Evolutionary conservation across 495 filamentous ascomycete genomes (phyloP).

Genomic region (Durotheca rogersii): DNA sequence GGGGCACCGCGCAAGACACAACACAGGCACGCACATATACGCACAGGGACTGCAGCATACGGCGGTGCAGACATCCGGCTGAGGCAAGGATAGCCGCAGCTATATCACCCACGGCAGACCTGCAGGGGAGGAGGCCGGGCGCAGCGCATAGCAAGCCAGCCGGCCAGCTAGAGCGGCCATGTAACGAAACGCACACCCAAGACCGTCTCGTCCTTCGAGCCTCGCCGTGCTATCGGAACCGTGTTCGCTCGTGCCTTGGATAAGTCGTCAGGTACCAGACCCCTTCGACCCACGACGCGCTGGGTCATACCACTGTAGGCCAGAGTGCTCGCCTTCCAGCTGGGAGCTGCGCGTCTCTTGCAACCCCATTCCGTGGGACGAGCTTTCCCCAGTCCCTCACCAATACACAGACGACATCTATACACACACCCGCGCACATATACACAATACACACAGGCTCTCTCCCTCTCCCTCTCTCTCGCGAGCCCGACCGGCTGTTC

Average conservation of each 20-base stretch:
- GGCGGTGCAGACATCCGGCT: conserved; percentile 31
- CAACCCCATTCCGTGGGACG: conserved; percentile 26
- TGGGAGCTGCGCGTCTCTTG: conserved; percentile 31
- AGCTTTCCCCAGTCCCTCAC: conserved; percentile 26
- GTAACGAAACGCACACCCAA: conserved; percentile 17
- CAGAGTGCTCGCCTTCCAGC: conserved; percentile 12
- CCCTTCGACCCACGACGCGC: conserved; percentile 24
- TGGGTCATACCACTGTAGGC: conserved; percentile 28
- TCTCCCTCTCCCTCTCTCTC: conserved; percentile 5
- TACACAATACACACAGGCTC: too few relatives aligned
- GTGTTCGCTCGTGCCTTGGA: conserved; percentile 9
- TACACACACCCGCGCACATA: conserved; percentile 11
- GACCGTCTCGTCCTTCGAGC: background rate
- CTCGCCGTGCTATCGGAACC: conserved; percentile 21
- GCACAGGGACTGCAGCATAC: conserved; percentile 23
- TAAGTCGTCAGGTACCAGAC: conserved; percentile 3
- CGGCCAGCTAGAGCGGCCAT: conserved; percentile 20
- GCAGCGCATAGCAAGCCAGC: conserved; percentile 16
- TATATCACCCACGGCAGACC: conserved; percentile 25
- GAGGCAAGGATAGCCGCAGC: conserved; percentile 34
- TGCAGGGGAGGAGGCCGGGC: conserved; percentile 25
- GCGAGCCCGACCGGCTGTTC: conserved; percentile 19
- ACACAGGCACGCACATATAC: conserved; percentile 9
- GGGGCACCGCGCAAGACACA: conserved; percentile 6
- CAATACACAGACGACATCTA: conserved; percentile 17